Base-by-base conservation (phyloP, 2,329 filamentous ascomycete species). In the Chaetoscypha palmicola region DNA sequence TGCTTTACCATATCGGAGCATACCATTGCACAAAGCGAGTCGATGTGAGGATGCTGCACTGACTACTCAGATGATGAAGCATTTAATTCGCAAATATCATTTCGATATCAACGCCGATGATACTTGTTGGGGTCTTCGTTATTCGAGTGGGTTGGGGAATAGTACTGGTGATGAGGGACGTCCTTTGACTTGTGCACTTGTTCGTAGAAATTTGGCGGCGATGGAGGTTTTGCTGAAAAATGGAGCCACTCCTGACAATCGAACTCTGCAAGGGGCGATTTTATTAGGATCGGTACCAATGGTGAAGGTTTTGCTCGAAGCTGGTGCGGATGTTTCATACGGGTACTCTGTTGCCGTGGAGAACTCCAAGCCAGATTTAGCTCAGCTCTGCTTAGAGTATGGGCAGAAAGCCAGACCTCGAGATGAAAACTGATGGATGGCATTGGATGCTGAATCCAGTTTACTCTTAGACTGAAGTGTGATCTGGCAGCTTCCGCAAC, bases 81-180 rank as follows among this genome's bases (percentile, higher is more conserved):
- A 47, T 44, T 21, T 47, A 10, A 23, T 47, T 19, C 23, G 35
- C 4, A 47, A 24, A 28, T 41, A 47, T 30, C 28, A 44, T 36
- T 23, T 47, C 2, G 41, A 47, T 34, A 17, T 44, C 30, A 44
- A 38, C 26, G 45, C 45, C n/a, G 9, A 17, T 12, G 40, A 43
- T 19, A 14, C 2, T 7, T 37, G 22, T 36, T 22, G 31, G 12
- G 36, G 31, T 12, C 45, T 47, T 12, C n/a, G 17, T 4, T 16
- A 17, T 10, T 19, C 19, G 4, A 19, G n/a, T 17, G 32, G 17
- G 10, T 34, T 17, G 4, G 17, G 32, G 9, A 41, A 40, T 17
- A 22, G 36, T 36, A n/a, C 32, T 40, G 28, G 30, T 11, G 17
- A 33, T n/a, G 17, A n/a, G 4, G 17, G 30, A 3, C 2, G 9